A percentile compares a stretch with the other conserved stretches of the same genome.
These are phyloP conservation scores for Calonectria hongkongensis DNA, from an alignment of 2,329 filamentous ascomycete genomes.

Conservation along the genomic window DNA sequence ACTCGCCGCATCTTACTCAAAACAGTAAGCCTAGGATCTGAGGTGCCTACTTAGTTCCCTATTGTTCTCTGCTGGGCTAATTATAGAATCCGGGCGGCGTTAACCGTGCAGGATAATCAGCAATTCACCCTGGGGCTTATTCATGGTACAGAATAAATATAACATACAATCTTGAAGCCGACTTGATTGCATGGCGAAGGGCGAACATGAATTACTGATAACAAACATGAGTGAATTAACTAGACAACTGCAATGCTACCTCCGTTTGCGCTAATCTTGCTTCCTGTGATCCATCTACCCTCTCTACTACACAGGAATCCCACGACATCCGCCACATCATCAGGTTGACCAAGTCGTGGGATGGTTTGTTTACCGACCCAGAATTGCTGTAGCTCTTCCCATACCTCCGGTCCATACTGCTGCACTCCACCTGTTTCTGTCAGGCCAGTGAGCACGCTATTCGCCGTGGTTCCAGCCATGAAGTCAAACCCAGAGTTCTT, in stretches of 20 bases:
- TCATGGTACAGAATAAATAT: too few relatives aligned
- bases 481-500: not conserved
- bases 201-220: not conserved
- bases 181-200: too few relatives aligned
- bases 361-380: not conserved
- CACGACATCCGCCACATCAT: conserved; percentile 8
- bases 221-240: not conserved
- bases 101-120: too few relatives aligned
- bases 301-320: not conserved
- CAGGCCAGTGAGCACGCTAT: not conserved
- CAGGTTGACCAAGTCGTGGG: not conserved
- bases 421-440: not conserved
- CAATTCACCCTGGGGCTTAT: too few relatives aligned
- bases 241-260: conserved; percentile 4
- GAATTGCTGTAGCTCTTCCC: not conserved
- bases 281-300: not conserved
- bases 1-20: too few relatives aligned
- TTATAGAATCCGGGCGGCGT: too few relatives aligned
- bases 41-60: too few relatives aligned
- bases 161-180: too few relatives aligned
- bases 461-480: conserved; percentile 5
- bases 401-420: not conserved
- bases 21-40: too few relatives aligned
- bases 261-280: conserved; percentile 5
- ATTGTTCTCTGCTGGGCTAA: too few relatives aligned